These are phyloP conservation scores for Rhinocladiella mackenziei DNA, from an alignment of 2,329 filamentous ascomycete genomes.

Conservation along the genomic window DNA sequence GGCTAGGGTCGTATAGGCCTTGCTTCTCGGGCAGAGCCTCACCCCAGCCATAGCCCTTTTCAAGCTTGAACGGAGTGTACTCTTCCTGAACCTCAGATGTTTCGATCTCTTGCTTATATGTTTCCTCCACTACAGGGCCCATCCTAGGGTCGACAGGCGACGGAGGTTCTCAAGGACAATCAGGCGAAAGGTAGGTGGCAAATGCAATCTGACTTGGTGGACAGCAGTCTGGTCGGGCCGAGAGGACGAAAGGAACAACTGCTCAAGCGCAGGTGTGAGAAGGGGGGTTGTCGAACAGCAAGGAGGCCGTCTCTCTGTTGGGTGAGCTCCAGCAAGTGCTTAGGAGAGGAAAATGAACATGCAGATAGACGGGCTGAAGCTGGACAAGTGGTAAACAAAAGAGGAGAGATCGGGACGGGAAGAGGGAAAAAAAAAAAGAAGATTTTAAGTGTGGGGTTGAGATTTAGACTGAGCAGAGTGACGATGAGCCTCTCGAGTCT, in stretches of 20 bases:
- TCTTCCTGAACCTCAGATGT: slow-evolving; percentile 44
- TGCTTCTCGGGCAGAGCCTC: slow-evolving; percentile 95
- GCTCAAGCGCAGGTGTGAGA: neutral
- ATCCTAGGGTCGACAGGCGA: slow-evolving; percentile 40
- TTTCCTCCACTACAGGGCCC: slow-evolving; percentile 47
- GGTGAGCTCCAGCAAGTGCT: slow-evolving; percentile 12
- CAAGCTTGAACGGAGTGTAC: slow-evolving; percentile 53
- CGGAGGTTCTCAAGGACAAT: neutral
- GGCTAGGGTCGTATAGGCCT: slow-evolving; percentile 92
- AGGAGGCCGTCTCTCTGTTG: slow-evolving; percentile 22
- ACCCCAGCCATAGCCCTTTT: slow-evolving; percentile 81
- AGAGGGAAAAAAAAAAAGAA: slow-evolving; percentile 21
- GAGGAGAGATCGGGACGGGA: slow-evolving; percentile 16
- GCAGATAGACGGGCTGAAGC: slow-evolving; percentile 15
- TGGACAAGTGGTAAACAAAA: slow-evolving; percentile 15
- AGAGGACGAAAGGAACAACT: neutral
- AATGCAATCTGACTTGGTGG: slow-evolving; percentile 4
- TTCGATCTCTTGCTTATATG: slow-evolving; percentile 45
- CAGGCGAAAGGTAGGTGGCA: slow-evolving; percentile 9
- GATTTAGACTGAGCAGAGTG: no score
- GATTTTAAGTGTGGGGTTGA: slow-evolving; percentile 22
- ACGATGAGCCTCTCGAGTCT: no score
- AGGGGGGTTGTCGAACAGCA: slow-evolving; percentile 16
- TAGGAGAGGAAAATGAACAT: slow-evolving; percentile 5
- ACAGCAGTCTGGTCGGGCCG: slow-evolving; percentile 1